Evolutionary conservation across 2,329 filamentous ascomycete species (phyloP).

Genomic region (Esteya vermicola): DNA sequence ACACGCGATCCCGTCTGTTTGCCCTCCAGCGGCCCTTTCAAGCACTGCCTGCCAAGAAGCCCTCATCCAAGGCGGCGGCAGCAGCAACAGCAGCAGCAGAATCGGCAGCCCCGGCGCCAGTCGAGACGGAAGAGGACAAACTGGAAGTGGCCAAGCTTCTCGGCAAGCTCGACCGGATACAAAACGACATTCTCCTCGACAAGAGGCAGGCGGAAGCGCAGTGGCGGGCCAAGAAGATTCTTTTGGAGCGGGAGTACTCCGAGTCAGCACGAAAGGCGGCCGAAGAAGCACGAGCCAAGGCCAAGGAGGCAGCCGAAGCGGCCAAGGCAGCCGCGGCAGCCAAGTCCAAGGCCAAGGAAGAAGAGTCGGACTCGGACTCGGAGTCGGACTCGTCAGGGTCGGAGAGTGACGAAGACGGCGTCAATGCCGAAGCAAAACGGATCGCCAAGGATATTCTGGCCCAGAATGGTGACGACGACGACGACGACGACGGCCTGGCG

Average conservation of each 20-base stretch:
- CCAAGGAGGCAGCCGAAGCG: conserved; percentile 12
- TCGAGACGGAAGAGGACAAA: conserved; percentile 15
- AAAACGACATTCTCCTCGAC: conserved; percentile 67
- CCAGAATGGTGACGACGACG: conserved; percentile 28
- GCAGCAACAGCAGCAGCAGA: conserved; percentile 22
- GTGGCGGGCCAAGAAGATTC: conserved; percentile 46
- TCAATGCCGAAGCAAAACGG: conserved; percentile 41
- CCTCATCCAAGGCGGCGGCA: no score
- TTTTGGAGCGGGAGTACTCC: conserved; percentile 48
- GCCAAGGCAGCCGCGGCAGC: conserved; percentile 9
- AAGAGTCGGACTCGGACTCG: conserved; percentile 13
- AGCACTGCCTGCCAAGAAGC: no score
- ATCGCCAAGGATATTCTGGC: conserved; percentile 3
- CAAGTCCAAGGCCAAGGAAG: conserved; percentile 2
- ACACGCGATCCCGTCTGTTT: conserved; percentile 56
- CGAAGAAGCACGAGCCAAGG: conserved; percentile 17
- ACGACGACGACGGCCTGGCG: conserved; percentile 34
- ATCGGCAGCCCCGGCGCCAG: conserved; percentile 11
- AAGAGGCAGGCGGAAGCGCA: conserved; percentile 46
- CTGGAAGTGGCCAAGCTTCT: conserved; percentile 50
- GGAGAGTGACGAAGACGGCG: conserved; percentile 14
- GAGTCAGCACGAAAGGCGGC: conserved; percentile 24
- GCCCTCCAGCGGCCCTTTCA: conserved; percentile 43
- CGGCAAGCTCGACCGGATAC: conserved; percentile 62
- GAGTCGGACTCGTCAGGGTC: no score